Evolutionary conservation across 345 rosid genomes (phyloP).

Genomic region (Psidium guajava): DNA sequence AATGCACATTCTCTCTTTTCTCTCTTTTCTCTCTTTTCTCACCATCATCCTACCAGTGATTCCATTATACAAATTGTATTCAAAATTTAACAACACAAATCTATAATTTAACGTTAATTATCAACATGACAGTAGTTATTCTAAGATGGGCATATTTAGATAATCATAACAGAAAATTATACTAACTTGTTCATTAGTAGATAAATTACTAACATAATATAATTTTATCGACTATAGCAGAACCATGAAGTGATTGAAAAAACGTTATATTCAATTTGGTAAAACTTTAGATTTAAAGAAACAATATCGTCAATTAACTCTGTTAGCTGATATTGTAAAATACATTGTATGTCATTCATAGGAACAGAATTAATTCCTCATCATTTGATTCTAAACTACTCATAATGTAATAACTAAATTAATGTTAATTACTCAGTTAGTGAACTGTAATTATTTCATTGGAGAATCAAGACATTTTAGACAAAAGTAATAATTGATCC

Average conservation of each 20-base stretch:
- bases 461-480: not conserved
- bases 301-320: not conserved
- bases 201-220: not conserved
- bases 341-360: not conserved
- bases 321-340: not conserved
- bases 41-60: not conserved
- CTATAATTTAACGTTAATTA: not conserved
- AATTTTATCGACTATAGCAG: not conserved
- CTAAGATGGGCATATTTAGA: not conserved
- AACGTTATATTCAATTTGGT: not conserved
- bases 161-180: not conserved
- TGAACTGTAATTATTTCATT: not conserved
- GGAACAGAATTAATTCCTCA: not conserved
- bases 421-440: not conserved
- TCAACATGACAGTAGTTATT: not conserved
- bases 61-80: not conserved
- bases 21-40: not conserved
- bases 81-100: not conserved
- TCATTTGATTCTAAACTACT: not conserved
- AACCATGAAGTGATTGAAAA: not conserved
- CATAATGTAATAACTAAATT: not conserved
- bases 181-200: not conserved
- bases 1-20: not conserved
- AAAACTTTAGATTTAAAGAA: not conserved
- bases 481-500: not conserved